Evolutionary conservation across 2,329 filamentous ascomycete genomes (phyloP), one percentile per base, ranked within the genome.

Genomic region (Aspergillus eucalypticola): DNA sequence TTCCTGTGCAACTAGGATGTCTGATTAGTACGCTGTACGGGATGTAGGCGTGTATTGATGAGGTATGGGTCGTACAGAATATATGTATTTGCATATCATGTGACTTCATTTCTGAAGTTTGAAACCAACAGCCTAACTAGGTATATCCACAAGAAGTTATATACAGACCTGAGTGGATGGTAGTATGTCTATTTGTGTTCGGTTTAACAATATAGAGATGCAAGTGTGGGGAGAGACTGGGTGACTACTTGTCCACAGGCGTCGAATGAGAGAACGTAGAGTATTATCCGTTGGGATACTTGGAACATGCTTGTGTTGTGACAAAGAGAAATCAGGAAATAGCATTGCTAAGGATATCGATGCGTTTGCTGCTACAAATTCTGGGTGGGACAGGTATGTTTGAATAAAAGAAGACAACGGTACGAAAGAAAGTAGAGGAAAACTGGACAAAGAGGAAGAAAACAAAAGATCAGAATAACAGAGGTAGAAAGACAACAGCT

Each of bases 391-490:
- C 11, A 8, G 19, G 27, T 13, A 35, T 19, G 27, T 38, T 38
- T 38, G 11, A 49, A 29, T 17, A 10, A 41, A 23, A 19, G 27
- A 13, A 21, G 35, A 8, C 17, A 29, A 5, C 27, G 7, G 11
- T 46, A 11, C 1, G 32, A 5, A 23, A 41, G 29, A 35, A 21
- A 19, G 42, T 11, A 35, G 29, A 13, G 11, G 57, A n/a, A 7
- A 57, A 3, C 8, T 41, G 23, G 42, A 39, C 13, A n/a, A 32
- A 41, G 21, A 39, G 25, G 8, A 46, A 32, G 23, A 39, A 63
- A 52, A 56, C 21, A 55, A 63, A 54, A 11, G 25, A 50, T 32
- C 35, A 48, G 53, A n/a, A 54, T 38, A 59, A 17, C 21, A 29
- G 17, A 10, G 15, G 11, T 27, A 48, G 13, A 23, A 56, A 23